Evolutionary conservation across 225 moss, liverwort and hornwort species (phyloP).

Genomic region (Sphagnum tenellum): DNA sequence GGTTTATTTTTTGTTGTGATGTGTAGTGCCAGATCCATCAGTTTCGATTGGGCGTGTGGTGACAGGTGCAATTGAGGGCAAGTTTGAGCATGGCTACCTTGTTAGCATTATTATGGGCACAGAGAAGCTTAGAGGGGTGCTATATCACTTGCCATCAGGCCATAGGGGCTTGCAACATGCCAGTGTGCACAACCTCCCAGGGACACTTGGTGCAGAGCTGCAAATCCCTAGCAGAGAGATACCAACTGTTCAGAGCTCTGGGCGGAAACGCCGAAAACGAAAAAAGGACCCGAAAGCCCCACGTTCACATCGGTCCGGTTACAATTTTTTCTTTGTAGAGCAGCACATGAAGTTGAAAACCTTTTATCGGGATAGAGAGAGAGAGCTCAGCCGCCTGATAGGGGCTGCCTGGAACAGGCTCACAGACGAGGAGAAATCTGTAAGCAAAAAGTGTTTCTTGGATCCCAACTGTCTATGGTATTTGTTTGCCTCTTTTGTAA

Average conservation of each 20-base stretch:
- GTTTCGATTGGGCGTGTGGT: slow-evolving; percentile 49
- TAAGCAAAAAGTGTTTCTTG: slow-evolving; percentile 16
- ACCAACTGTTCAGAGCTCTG: slow-evolving; percentile 24
- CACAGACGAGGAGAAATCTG: slow-evolving; percentile 72
- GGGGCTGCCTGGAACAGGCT: slow-evolving; percentile 92
- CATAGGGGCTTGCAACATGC: slow-evolving; percentile 62
- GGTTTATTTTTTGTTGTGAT: too few species aligned
- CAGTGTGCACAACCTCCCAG: slow-evolving; percentile 40
- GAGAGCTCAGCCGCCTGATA: slow-evolving; percentile 92
- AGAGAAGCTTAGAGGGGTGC: slow-evolving; percentile 75
- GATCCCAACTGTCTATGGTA: too few species aligned
- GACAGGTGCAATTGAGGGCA: slow-evolving; percentile 72
- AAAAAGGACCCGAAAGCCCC: slow-evolving; percentile 99
- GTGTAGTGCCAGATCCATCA: slow-evolving; percentile 43
- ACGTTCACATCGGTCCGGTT: slow-evolving; percentile 82
- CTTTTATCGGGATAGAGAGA: slow-evolving; percentile 80
- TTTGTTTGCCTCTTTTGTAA: too few species aligned
- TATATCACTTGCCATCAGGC: slow-evolving; percentile 77
- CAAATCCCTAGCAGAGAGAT: slow-evolving; percentile 23
- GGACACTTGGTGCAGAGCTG: slow-evolving; percentile 52
- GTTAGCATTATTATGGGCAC: slow-evolving; percentile 75
- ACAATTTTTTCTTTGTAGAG: slow-evolving; percentile 98
- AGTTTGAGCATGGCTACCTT: slow-evolving; percentile 83
- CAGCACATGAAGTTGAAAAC: slow-evolving; percentile 67
- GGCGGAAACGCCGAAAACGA: slow-evolving; percentile 79